These are phyloP conservation scores for Aspergillus cavernicola DNA, from an alignment of 495 filamentous ascomycete genomes.

Conservation along the genomic window DNA sequence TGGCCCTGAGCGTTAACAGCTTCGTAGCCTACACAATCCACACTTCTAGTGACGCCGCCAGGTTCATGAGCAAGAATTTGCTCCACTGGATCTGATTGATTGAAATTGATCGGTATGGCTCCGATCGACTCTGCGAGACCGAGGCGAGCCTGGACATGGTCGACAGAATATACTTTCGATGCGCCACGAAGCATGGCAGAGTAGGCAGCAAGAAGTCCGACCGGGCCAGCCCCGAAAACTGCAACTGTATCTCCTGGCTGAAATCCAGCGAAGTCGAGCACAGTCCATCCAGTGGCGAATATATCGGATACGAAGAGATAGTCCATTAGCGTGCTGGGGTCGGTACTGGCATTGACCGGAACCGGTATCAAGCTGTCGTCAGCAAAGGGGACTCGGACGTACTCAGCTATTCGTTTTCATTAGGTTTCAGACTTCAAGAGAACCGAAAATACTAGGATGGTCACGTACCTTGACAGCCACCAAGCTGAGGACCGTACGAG, in stretches of 20 bases:
- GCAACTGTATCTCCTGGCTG: slow-evolving; percentile 10
- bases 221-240: slow-evolving; percentile 19
- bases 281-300: slow-evolving; percentile 9
- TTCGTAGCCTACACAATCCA: slow-evolving; percentile 18
- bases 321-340: slow-evolving; percentile 1
- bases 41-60: slow-evolving; percentile 8
- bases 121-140: slow-evolving; percentile 10
- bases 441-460: not conserved
- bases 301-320: slow-evolving; percentile 8
- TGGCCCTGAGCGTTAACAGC: too few species aligned
- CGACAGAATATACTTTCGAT: slow-evolving; percentile 13
- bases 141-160: slow-evolving; percentile 12
- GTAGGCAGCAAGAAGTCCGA: slow-evolving; percentile 52
- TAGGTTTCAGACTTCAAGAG: not conserved
- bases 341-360: not conserved
- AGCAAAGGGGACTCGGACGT: slow-evolving; percentile 7
- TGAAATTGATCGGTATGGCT: slow-evolving; percentile 16
- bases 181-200: slow-evolving; percentile 46
- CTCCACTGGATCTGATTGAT: slow-evolving; percentile 8
- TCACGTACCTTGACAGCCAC: slow-evolving; percentile 1
- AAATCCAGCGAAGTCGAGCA: slow-evolving; percentile 1
- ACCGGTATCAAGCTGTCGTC: slow-evolving; percentile 3
- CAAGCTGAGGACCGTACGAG: not conserved
- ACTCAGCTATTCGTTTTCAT: slow-evolving; percentile 7
- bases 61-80: slow-evolving; percentile 13